Conservation (phyloP, 768 basidiomycete genomes). For the Mycena alexandri region DNA sequence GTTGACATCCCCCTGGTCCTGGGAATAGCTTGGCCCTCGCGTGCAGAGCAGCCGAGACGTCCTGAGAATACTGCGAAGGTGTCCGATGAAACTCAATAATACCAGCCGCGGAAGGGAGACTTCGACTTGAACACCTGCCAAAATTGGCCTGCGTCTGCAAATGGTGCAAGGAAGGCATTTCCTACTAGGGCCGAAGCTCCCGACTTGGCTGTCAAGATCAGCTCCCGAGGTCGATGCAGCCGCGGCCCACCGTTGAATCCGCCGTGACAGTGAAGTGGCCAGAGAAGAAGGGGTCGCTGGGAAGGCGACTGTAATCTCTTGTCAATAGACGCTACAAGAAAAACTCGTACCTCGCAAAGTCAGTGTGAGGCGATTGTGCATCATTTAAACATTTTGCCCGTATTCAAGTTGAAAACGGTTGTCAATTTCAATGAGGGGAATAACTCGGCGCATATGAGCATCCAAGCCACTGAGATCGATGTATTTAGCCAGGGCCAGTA, state of each 20-base stretch:
- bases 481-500: too few relatives aligned
- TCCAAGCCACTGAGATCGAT: too few relatives aligned
- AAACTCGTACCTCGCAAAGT: too few relatives aligned
- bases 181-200: conserved; percentile 2
- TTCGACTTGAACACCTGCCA: conserved; percentile 10
- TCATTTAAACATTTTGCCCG: background rate
- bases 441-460: too few relatives aligned
- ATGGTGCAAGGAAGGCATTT: conserved; percentile 1
- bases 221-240: conserved; percentile 1
- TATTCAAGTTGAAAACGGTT: too few relatives aligned
- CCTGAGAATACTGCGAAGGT: conserved; percentile 11
- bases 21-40: conserved; percentile 2
- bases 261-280: background rate
- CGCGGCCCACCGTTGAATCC: background rate
- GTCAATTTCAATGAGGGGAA: too few relatives aligned
- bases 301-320: too few relatives aligned
- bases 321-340: too few relatives aligned
- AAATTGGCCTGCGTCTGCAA: conserved; percentile 6
- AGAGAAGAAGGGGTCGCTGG: too few relatives aligned
- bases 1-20: background rate
- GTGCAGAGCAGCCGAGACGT: conserved; percentile 9
- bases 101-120: conserved; percentile 2
- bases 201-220: conserved; percentile 1
- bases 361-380: too few relatives aligned
- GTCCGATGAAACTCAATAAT: conserved; percentile 11